phyloP scores from a whole-genome alignment of 2,329 filamentous ascomycete genomes.

The Cordyceps militaris region DNA sequence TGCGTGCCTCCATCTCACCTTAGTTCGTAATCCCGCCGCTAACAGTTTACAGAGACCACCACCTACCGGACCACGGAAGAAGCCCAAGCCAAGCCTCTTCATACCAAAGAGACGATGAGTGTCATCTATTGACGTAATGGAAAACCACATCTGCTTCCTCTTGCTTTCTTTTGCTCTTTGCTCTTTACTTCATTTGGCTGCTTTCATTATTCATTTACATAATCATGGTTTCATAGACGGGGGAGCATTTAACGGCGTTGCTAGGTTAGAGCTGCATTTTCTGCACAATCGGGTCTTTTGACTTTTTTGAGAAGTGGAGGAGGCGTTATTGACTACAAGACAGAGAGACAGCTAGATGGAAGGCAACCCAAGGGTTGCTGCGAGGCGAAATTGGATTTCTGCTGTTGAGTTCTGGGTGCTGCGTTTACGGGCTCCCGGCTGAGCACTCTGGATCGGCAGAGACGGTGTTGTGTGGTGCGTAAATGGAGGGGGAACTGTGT shows the following conservation, averaged over 20 bases:
- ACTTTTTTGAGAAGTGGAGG: background rate
- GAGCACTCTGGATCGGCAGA: background rate
- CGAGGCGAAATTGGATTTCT: background rate
- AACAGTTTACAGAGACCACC: slow-evolving; percentile 20
- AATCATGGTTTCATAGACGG: background rate
- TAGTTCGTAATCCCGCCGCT: background rate
- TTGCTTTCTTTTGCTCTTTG: background rate
- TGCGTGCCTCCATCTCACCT: background rate
- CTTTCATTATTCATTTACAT: background rate
- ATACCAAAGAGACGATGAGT: slow-evolving; percentile 32
- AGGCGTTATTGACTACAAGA: background rate
- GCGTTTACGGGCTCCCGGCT: background rate
- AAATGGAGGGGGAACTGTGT: too few species aligned
- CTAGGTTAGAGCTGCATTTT: background rate
- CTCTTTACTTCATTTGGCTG: background rate
- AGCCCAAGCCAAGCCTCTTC: slow-evolving; percentile 37
- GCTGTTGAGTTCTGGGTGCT: background rate
- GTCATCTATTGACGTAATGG: background rate
- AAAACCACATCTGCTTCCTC: background rate
- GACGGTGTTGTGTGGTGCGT: too few species aligned
- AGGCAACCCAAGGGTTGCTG: background rate
- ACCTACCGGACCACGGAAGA: slow-evolving; percentile 28
- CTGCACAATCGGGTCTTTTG: background rate
- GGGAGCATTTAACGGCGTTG: background rate
- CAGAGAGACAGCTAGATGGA: background rate